Evolutionary conservation across 768 basidiomycete species (phyloP), one percentile per base, ranked within the genome.

Genomic region (Lepiota brunneoincarnata): DNA sequence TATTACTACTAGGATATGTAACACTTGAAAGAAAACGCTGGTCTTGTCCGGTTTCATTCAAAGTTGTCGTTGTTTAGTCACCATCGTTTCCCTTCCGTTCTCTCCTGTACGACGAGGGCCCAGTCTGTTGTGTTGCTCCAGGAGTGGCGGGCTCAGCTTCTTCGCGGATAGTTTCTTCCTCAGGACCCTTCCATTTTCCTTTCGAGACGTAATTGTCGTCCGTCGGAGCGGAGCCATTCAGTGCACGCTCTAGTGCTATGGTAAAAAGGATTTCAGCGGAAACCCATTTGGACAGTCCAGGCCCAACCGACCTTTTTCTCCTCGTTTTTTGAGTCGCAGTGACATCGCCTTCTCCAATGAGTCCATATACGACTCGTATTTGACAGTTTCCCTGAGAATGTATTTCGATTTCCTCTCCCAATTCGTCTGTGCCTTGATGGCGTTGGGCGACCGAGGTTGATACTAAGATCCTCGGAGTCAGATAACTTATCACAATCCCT

Each of bases 301-400:
- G 54, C 56, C 23, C 1, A 18, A 51, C 61, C 14, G 41, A 75
- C 79, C 81, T 68, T 91, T 94, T 71, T 98, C 92, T 26, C 95
- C 95, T 50, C 93, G 83, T 68, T 87, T 92, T 72, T 91, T 92
- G 60, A 96, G 73, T 31, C 94, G 84, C 39, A 96, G 76, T 7
- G 76, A 74, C 86, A 94, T 95, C 35, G 89, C 95, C 3, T 75
- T 71, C 65, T 87, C 83, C 26, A 99, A 78, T 5, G 93, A 91
- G 59, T 96, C 93, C 51, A 96, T 87, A 67, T 99, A 99, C 14
- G 90, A 89, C 49, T 92, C 86, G 69, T 98, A 98, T 68, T 98
- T 98, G 65, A 93, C 91, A 38, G 93, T 91, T 72, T 99, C 96
- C 7, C 89, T 83, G 49, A 94, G 77, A 43, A 98, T 73, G 67